Evolutionary conservation across 192 early-diverging fungal genomes (phyloP), one percentile per base, ranked within the genome.

Genomic region (Gamsiella multidivaricata): DNA sequence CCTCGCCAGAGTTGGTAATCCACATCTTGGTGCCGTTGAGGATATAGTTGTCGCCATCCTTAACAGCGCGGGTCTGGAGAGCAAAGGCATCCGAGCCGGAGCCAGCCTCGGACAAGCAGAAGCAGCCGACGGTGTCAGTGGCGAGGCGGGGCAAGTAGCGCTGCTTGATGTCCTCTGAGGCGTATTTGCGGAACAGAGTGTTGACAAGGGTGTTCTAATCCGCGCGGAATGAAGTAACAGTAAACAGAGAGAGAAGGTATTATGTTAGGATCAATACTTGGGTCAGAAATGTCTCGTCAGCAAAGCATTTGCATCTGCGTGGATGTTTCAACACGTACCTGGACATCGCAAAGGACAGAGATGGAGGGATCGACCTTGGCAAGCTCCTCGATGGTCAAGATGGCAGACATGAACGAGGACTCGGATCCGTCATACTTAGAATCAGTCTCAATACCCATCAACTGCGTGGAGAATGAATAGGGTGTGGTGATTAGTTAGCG

Each of bases 31-130:
- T 80, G 18, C 93, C 94, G 80, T 93, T 96, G 37, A 99, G 58
- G 57, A 97, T 79, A 61, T 95, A 99, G 80, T 97, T 86, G 79
- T 96, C 93, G 64, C 91, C 95, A 55, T 96, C 84, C 65, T 92
- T 92, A 39, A 87, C 87, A 20, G 97, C 97, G 12, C 85, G 87
- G 29, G 95, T 96, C 80, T 91, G 84, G 28, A 98, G 85, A 18
- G 95, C 92, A 86, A 97, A 98, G 32, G 97, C 96, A 82, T 98
- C 97, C 50, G 88, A 90, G 62, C 97, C 97, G 17, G 96, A 91
- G 22, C 88, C 90, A 42, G 96, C 91, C 82, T 99, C 97, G 31
- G 94, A 93, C 47, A 99, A 86, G 85, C 95, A 94, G 85, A 99
- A 97, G 79, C 90, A 96, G 33, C 97, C 96, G 49, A 99, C 86